phyloP scores from a whole-genome alignment of 164 flowering plant species.

The Malania oleifera region DNA sequence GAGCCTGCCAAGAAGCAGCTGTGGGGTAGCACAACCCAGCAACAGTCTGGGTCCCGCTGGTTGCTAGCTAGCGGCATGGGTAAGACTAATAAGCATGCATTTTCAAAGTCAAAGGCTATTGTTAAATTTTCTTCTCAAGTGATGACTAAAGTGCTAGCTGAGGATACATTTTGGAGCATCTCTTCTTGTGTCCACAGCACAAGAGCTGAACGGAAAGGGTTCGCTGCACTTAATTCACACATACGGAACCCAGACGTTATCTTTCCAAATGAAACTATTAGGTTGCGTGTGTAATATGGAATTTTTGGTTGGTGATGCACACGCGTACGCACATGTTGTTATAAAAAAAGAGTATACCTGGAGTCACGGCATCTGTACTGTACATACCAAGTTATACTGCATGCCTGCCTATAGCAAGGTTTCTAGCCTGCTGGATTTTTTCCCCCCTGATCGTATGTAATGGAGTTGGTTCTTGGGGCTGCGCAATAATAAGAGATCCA shows the following conservation, averaged over 20 bases:
- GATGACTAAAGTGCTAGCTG: slow-evolving; percentile 34
- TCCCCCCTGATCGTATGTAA: neutral
- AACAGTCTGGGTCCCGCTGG: slow-evolving; percentile 94
- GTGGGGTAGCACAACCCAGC: slow-evolving; percentile 52
- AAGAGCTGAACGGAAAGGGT: neutral
- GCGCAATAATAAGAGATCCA: neutral
- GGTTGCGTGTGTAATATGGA: neutral
- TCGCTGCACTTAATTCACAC: neutral
- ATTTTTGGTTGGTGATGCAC: neutral
- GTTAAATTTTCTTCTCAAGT: slow-evolving; percentile 26
- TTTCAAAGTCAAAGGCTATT: slow-evolving; percentile 51
- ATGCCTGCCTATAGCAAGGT: neutral
- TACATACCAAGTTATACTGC: slow-evolving; percentile 3
- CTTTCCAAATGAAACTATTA: slow-evolving; percentile 13
- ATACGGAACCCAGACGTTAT: neutral
- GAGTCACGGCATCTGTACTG: too few relatives aligned
- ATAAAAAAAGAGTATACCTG: neutral
- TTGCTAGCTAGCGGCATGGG: slow-evolving; percentile 84
- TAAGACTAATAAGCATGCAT: slow-evolving; percentile 49
- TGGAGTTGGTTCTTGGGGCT: slow-evolving; percentile 1
- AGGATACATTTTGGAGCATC: slow-evolving; percentile 53
- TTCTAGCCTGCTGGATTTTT: neutral
- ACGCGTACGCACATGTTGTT: neutral
- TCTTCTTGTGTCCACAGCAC: neutral
- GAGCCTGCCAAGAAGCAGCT: slow-evolving; percentile 34